phyloP scores from a whole-genome alignment of 345 rosid genomes.

The Eucalyptus sp. region DNA sequence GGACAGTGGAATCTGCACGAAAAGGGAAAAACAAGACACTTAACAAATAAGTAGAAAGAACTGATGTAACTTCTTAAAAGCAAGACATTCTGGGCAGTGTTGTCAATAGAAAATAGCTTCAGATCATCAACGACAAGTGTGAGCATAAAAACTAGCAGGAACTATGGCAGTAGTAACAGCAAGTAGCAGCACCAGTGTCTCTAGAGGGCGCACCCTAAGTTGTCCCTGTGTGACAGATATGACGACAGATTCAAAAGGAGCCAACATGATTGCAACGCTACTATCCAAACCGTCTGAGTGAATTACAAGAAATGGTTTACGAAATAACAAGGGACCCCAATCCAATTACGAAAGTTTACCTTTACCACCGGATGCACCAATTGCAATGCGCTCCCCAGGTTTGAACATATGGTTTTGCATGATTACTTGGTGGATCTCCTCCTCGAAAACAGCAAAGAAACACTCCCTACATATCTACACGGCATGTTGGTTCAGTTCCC shows the following conservation, averaged over 20 bases:
- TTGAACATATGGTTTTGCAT: constrained; percentile 55
- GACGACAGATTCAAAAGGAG: neutral
- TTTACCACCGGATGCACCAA: constrained; percentile 97
- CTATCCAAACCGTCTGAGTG: neutral
- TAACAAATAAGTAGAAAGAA: neutral
- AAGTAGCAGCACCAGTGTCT: neutral
- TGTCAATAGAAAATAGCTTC: neutral
- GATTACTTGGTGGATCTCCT: constrained; percentile 75
- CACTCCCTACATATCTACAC: constrained; percentile 83
- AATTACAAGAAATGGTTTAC: neutral
- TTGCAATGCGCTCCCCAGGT: constrained; percentile 72
- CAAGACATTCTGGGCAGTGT: neutral
- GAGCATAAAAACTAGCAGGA: neutral
- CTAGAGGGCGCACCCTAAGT: neutral
- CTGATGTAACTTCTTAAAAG: neutral
- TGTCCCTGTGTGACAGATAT: neutral
- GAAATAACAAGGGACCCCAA: neutral
- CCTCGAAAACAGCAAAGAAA: constrained; percentile 72
- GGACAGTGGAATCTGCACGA: constrained; percentile 78
- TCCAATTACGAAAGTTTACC: constrained; percentile 8
- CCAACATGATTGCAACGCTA: neutral
- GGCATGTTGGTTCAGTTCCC: neutral
- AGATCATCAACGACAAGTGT: neutral
- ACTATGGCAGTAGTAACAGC: neutral
- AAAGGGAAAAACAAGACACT: neutral